Evolutionary conservation across 495 filamentous ascomycete genomes (phyloP), one percentile per base, ranked within the genome.

Genomic region (Peziza echinospora): DNA sequence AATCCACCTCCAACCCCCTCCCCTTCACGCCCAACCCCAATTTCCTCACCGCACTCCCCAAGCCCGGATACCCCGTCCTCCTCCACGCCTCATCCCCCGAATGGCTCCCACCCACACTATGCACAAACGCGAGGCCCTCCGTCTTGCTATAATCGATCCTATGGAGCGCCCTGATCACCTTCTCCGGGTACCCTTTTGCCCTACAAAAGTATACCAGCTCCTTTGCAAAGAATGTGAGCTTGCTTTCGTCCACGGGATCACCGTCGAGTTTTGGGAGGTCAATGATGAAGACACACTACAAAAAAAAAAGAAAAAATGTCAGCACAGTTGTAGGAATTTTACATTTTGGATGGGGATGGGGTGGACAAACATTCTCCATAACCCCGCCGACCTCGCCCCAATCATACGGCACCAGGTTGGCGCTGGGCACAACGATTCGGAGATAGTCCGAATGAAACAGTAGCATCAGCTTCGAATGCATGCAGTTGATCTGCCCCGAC

Each of bases 391-490:
- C 59, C 52, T 78, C 77, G 1, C 79, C 79, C 79, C 79, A 84
- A 54, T 84, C 79, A 49, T 69, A 72, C 1, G 62, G 55, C 22
- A 70, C 68, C 24, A 80, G 55, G 43, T 84, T 84, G 5, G 78
- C 79, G 2, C 67, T 77, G 1, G 79, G 78, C 1, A 83, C 64
- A 2, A 63, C 79, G 7, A 84, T 66, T 0, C 79, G 64, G 5
- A 82, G 56, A 55, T 78, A 68, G 0, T 49, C 51, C 0, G 60
- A 57, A 49, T 80, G 70, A 46, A 77, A 80, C 1, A 84, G 62
- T 0, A 84, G 57, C 73, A 81, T 80, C 19, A 84, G 58, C 47
- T 84, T 84, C 13, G 76, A 80, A 53, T 84, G 79, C 79, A 82
- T 84, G 55, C 70, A 74, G 41, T 67, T 70, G 1, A 75, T 60